Base-by-base conservation (phyloP, 495 filamentous ascomycete genomes). In the Podospora comata region DNA sequence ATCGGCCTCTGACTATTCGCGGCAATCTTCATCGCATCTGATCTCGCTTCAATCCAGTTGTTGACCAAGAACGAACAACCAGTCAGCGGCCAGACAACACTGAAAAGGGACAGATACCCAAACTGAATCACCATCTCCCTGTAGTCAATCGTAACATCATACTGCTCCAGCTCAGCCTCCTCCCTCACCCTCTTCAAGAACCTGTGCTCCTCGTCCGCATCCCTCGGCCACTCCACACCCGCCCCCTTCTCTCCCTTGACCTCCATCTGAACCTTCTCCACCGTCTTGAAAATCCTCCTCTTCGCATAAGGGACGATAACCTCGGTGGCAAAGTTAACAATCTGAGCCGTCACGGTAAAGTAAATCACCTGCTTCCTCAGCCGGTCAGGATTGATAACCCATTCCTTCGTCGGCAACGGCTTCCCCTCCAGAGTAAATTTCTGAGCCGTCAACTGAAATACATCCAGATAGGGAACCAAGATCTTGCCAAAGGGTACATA, bases 51-150 rank as follows among this genome's bases (percentile, higher is more conserved):
- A 62, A 99, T 75, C 95, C 95, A 99, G 81, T 99, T 95, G 78
- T 97, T 97, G 78, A 96, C 81, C 11, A 97, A 79, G 84, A 98
- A 99, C 0, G 92, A 95, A 44, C 93, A 84, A 0, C 90, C 88
- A 0, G 94, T 92, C 5, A 98, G 82, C 0, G 95, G 95, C 95
- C 95, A 99, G 57, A 94, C 84, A 2, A 95, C 91, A 2, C 91
- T 93, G 81, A 99, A 99, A 2, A 99, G 86, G 0, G 92, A 89
- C n/a, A 99, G 80, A 75, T 97, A 99, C 19, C 95, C 77, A 73
- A 93, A 94, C 72, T 97, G 95, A 60, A 98, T 88, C 62, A 93
- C 88, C 95, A 99, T 99, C 77, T 99, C 96, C 15, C 94, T 84
- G 63, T 97, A 86, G 72, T 99, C 95, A 15, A 85, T 85, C 5